Percentiles rank a stretch among this genome's conserved stretches.
Conservation (phyloP, 148 eudicot genomes). For the Fallopia convolvulus region DNA sequence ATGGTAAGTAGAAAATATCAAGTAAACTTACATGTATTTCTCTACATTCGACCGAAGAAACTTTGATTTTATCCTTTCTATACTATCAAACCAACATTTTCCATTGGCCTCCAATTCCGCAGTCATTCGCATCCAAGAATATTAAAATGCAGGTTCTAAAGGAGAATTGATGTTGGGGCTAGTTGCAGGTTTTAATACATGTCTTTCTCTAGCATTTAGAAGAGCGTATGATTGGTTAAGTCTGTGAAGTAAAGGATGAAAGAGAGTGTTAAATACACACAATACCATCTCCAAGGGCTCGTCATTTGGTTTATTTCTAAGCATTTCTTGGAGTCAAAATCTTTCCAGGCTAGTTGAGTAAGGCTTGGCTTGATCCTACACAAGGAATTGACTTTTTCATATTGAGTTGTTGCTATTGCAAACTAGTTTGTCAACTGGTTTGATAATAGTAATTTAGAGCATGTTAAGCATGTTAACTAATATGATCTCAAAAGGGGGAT, state of each 20-base stretch:
- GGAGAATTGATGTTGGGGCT: constrained; percentile 69
- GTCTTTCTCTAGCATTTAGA: constrained; percentile 66
- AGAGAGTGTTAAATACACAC: constrained; percentile 74
- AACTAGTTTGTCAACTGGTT: neutral
- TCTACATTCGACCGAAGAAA: no score
- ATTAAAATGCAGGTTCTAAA: constrained; percentile 69
- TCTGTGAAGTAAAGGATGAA: constrained; percentile 75
- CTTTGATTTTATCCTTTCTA: no score
- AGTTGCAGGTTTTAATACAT: constrained; percentile 61
- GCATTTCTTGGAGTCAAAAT: constrained; percentile 53
- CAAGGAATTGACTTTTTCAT: constrained; percentile 45
- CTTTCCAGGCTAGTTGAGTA: constrained; percentile 73
- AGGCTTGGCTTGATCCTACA: constrained; percentile 37
- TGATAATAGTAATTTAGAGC: no score
- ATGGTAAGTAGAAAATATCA: no score
- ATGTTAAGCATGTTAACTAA: no score
- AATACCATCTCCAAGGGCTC: constrained; percentile 79
- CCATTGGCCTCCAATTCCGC: no score
- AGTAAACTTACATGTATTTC: no score
- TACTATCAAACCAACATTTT: no score
- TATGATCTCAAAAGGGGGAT: no score
- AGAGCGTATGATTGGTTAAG: constrained; percentile 48
- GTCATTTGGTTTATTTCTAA: constrained; percentile 37
- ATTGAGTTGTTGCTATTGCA: constrained; percentile 36
- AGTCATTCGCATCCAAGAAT: constrained; percentile 19